Base-by-base conservation (phyloP, 75 land plant genomes). In the Sequoia sempervirens region DNA sequence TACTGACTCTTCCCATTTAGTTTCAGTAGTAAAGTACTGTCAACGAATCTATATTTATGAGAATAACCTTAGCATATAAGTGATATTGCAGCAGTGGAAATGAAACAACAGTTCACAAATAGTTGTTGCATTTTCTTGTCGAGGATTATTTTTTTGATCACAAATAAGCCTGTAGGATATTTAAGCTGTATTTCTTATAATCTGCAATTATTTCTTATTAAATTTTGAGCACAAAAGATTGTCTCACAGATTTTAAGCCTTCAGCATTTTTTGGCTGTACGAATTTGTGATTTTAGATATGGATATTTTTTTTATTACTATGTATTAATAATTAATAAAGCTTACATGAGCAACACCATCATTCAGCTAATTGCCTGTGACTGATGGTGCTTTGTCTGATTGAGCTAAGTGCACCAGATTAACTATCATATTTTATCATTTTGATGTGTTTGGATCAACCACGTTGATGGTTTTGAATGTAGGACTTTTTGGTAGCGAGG, bases 41-140 rank as follows among this genome's bases (percentile, higher is more conserved):
- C 30, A 23, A 7, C 80, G 26, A 78, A 61, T 78, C 50, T 41
- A 43, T 23, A 75, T 40, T 38, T 17, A 75, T 34, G 20, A 36
- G 43, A 41, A 18, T 5, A 40, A 4, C 14, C 58, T 12, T 43
- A 23, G 45, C 47, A 43, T 43, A 40, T n/a, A 23, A 78, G 80
- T 46, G 10, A 23, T 40, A 78, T 40, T 78, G 30, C 47, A 78
- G 80, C 80, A 43, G 12, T 70, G 80, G n/a, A 78, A 78, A n/a
- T 5, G 45, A 46, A 78, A 15, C 80, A 10, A 26, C n/a, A 46
- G 79, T 10, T 43, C 46, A 41, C 47, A 43, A 26, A 2, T 78
- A 78, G 6, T 1, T 23, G 20, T 78, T 12, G 15, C 80, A 41
- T 41, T 78, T 78, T 9, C 28, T 43, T 9, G 9, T 41, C n/a